Conservation (phyloP, 176 grass and related monocot genomes). For the Echinochloa phyllopogon region DNA sequence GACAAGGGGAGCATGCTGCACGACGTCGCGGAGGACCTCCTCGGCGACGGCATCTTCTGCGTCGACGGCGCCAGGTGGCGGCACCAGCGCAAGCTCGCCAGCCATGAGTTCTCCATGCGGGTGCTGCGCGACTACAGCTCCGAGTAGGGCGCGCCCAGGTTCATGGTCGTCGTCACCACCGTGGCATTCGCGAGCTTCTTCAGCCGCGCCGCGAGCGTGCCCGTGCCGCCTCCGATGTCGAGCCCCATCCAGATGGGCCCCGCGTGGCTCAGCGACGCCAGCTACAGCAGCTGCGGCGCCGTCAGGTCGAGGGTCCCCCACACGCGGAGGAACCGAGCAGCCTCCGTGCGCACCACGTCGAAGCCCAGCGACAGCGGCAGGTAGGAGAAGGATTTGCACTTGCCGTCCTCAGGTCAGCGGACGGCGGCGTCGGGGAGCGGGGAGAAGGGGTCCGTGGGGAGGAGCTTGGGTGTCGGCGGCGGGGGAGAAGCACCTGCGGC, state of each 20-base stretch:
- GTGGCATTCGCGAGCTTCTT: conserved; percentile 76
- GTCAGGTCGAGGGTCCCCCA: conserved; percentile 70
- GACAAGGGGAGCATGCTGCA: conserved; percentile 61
- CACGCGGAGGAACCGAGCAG: conserved; percentile 58
- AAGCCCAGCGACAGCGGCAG: conserved; percentile 59
- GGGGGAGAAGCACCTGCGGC: conserved; percentile 68
- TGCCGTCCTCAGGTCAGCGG: conserved; percentile 56
- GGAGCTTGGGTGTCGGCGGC: conserved; percentile 43
- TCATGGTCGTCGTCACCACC: conserved; percentile 79
- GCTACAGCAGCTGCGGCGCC: conserved; percentile 78
- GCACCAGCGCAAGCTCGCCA: conserved; percentile 81
- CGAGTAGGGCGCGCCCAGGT: conserved; percentile 87
- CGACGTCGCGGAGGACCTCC: conserved; percentile 52
- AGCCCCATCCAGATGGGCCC: conserved; percentile 79
- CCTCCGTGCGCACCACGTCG: conserved; percentile 62
- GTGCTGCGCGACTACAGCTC: conserved; percentile 79
- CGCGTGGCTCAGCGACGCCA: conserved; percentile 66
- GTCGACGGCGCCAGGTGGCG: conserved; percentile 83
- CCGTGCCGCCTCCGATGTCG: conserved; percentile 82
- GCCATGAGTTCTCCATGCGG: conserved; percentile 71
- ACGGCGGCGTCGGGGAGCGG: conserved; percentile 65
- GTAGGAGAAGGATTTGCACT: conserved; percentile 60
- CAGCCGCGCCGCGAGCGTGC: conserved; percentile 75
- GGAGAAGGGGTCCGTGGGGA: conserved; percentile 70
- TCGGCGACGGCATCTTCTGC: conserved; percentile 85